phyloP scores from a whole-genome alignment of 2,329 filamentous ascomycete species.

The Trichoderma aggressivum region DNA sequence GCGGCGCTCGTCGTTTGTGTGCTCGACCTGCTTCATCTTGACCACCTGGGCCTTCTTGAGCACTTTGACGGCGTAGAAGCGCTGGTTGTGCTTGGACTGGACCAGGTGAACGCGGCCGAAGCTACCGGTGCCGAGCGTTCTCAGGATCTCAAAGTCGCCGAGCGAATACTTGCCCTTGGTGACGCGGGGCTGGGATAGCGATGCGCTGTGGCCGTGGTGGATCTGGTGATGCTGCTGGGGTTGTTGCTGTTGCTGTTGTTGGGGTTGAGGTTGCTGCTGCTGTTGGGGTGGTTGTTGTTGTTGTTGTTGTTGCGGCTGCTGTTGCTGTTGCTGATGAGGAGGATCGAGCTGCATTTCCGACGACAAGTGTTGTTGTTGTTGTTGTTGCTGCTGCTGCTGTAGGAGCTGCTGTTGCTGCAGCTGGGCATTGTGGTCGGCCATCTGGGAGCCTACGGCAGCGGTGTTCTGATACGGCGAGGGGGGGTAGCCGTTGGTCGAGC shows the following conservation, averaged over 20 bases:
- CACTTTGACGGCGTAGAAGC: slow-evolving; percentile 98
- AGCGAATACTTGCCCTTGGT: slow-evolving; percentile 98
- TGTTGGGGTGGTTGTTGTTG: slow-evolving; percentile 31
- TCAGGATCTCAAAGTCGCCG: slow-evolving; percentile 81
- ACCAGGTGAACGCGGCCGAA: slow-evolving; percentile 96
- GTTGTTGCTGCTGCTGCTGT: slow-evolving; percentile 33
- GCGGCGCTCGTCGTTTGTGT: slow-evolving; percentile 94
- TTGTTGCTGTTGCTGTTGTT: slow-evolving; percentile 21
- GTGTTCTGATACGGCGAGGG: slow-evolving; percentile 15
- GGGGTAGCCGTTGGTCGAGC: slow-evolving; percentile 29
- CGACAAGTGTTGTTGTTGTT: slow-evolving; percentile 28
- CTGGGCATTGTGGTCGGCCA: slow-evolving; percentile 16
- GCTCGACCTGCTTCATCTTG: slow-evolving; percentile 99
- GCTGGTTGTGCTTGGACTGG: slow-evolving; percentile 95
- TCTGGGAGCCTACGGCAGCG: slow-evolving; percentile 22
- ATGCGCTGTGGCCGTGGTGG: slow-evolving; percentile 32
- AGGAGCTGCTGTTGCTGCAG: slow-evolving; percentile 21
- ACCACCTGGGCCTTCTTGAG: slow-evolving; percentile 98
- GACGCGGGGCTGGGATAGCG: slow-evolving; percentile 51
- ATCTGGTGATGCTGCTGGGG: slow-evolving; percentile 30
- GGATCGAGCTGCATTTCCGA: slow-evolving; percentile 14
- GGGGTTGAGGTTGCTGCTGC: slow-evolving; percentile 10
- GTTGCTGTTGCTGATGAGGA: slow-evolving; percentile 23
- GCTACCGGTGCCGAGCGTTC: slow-evolving; percentile 92
- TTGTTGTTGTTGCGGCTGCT: neutral